Percentiles rank a stretch among this genome's conserved stretches.
Conservation (phyloP, 2,329 filamentous ascomycete genomes). For the Exophiala sp. region DNA sequence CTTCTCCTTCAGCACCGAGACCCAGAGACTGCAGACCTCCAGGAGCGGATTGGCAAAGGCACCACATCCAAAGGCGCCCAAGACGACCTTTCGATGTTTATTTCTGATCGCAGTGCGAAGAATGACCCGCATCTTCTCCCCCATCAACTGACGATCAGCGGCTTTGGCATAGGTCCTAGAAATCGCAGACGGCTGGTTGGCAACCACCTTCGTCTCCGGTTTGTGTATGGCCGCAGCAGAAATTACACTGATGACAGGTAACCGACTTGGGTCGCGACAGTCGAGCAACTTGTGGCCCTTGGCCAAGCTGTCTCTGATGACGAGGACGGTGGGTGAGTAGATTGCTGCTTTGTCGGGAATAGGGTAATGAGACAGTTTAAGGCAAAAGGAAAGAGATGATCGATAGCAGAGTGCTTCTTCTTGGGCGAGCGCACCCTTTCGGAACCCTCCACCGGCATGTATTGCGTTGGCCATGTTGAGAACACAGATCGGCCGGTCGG, state of each 20-base stretch:
- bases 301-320: constrained; percentile 50
- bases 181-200: background rate
- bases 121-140: constrained; percentile 57
- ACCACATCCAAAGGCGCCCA: constrained; percentile 65
- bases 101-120: constrained; percentile 55
- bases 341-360: constrained; percentile 47
- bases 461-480: constrained; percentile 60
- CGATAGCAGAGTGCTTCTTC: constrained; percentile 65
- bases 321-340: constrained; percentile 56
- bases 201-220: constrained; percentile 32
- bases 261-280: constrained; percentile 31
- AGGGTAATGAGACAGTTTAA: constrained; percentile 49
- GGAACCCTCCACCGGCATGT: constrained; percentile 58
- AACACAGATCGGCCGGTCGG: constrained; percentile 47
- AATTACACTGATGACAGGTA: constrained; percentile 54
- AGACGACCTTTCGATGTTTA: constrained; percentile 54
- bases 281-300: constrained; percentile 46
- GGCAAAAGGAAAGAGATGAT: constrained; percentile 40
- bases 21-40: constrained; percentile 59
- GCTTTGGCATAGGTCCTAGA: background rate
- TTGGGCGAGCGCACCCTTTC: constrained; percentile 57
- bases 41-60: constrained; percentile 57
- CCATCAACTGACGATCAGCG: constrained; percentile 49
- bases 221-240: constrained; percentile 53
- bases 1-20: constrained; percentile 52